These are phyloP conservation scores for Alopecurus myosuroides DNA, from an alignment of 176 grass and related monocot genomes.

Conservation along the genomic window DNA sequence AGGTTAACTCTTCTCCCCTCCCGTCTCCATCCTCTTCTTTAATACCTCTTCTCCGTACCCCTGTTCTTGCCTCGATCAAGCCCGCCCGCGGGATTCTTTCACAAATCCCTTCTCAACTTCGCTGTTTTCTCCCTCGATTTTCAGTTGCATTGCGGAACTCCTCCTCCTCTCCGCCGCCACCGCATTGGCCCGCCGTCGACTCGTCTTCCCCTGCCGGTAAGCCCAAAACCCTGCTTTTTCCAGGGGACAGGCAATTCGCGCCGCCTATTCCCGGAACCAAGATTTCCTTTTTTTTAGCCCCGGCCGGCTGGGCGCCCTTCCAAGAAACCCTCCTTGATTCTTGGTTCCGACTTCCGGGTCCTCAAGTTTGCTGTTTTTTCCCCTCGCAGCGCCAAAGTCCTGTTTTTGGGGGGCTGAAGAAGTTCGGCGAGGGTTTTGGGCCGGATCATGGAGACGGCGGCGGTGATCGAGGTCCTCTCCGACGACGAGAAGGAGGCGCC, in stretches of 20 bases:
- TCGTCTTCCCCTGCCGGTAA: neutral
- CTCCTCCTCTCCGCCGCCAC: neutral
- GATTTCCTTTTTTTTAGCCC: neutral
- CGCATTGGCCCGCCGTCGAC: neutral
- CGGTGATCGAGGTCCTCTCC: conserved; percentile 54
- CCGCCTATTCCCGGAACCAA: neutral
- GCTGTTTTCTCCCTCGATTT: neutral
- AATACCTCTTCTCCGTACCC: neutral
- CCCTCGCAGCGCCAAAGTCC: neutral
- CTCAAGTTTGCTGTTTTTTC: no score
- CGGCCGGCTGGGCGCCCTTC: no score
- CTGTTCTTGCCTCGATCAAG: neutral
- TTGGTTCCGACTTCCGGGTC: neutral
- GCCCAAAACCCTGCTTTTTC: neutral
- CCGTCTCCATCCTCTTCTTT: neutral
- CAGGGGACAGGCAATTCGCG: neutral
- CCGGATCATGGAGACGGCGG: conserved; percentile 43
- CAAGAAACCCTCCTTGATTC: neutral
- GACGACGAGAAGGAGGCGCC: conserved; percentile 41
- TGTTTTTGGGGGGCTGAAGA: neutral
- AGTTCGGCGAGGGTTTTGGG: neutral
- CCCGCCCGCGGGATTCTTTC: no score
- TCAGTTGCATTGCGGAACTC: neutral
- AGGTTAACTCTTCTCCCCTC: neutral
- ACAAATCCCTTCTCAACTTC: neutral